These are phyloP conservation scores for Russula ochroleuca DNA, from an alignment of 768 basidiomycete species.

Conservation along the genomic window DNA sequence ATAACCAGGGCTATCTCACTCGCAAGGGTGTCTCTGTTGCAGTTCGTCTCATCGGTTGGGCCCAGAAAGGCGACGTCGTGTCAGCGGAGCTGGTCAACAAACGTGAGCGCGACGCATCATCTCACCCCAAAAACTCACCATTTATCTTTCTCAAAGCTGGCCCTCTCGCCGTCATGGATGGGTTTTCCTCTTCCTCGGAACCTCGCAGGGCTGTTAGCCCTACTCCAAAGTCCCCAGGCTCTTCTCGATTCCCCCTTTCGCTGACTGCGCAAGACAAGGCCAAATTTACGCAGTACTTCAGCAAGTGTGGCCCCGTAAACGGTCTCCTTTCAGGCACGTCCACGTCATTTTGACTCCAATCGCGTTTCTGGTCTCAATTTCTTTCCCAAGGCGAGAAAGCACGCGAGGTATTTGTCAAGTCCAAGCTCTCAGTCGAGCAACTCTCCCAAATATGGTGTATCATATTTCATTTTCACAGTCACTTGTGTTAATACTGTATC, in stretches of 20 bases:
- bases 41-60: conserved; percentile 87
- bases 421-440: conserved; percentile 79
- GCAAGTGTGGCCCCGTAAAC: conserved; percentile 61
- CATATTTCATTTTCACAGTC: background rate
- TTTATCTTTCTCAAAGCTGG: conserved; percentile 53
- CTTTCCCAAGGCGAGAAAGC: conserved; percentile 70
- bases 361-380: background rate
- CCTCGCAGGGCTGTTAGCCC: conserved; percentile 49
- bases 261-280: conserved; percentile 75
- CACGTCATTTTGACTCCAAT: background rate
- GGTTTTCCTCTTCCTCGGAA: conserved; percentile 48
- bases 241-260: conserved; percentile 49
- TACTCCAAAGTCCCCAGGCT: conserved; percentile 55
- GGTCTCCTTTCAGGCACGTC: conserved; percentile 72
- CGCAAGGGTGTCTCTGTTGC: conserved; percentile 84
- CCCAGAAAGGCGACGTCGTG: conserved; percentile 78
- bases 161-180: conserved; percentile 76
- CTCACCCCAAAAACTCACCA: conserved; percentile 20
- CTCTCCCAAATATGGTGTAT: conserved; percentile 89
- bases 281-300: conserved; percentile 81
- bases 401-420: conserved; percentile 86
- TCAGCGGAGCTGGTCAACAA: conserved; percentile 58
- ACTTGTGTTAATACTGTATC: conserved; percentile 5
- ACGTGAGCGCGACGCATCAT: conserved; percentile 50
- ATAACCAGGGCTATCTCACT: conserved; percentile 90